Evolutionary conservation across 202 grass and related monocot genomes (phyloP).

Genomic region (Saccharum hybrid): DNA sequence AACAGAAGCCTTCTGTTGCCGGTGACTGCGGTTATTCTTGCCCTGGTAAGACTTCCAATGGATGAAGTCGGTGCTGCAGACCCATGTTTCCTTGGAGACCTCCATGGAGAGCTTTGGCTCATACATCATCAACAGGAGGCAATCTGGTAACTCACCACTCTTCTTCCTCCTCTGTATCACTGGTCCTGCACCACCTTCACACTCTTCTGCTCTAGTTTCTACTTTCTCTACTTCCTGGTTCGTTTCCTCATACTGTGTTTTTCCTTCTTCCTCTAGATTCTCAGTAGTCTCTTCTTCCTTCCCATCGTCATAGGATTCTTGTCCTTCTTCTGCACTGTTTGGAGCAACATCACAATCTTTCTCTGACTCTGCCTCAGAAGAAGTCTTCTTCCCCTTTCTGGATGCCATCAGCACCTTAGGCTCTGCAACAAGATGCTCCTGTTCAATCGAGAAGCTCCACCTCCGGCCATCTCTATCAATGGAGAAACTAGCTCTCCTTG

Average conservation of each 20-base stretch:
- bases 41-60: conserved; percentile 75
- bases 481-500: conserved; percentile 86
- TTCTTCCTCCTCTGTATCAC: conserved; percentile 56
- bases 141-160: conserved; percentile 63
- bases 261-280: conserved; percentile 41
- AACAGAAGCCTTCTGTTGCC: conserved; percentile 28
- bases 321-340: conserved; percentile 53
- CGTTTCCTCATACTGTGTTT: conserved; percentile 9
- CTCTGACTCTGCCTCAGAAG: conserved; percentile 45
- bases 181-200: conserved; percentile 32
- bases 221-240: conserved; percentile 26
- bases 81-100: conserved; percentile 98
- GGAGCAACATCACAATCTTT: conserved; percentile 46
- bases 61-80: conserved; percentile 86
- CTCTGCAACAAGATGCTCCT: conserved; percentile 69
- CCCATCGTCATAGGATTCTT: conserved; percentile 39
- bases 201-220: conserved; percentile 29
- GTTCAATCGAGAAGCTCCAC: conserved; percentile 93
- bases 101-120: conserved; percentile 99
- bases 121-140: conserved; percentile 97
- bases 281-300: conserved; percentile 44
- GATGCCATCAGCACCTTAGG: conserved; percentile 60
- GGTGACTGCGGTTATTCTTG: conserved; percentile 39
- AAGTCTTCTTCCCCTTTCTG: conserved; percentile 58
- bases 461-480: conserved; percentile 64